phyloP scores from a whole-genome alignment of 164 flowering plant species.

The Echeveria elegans region DNA sequence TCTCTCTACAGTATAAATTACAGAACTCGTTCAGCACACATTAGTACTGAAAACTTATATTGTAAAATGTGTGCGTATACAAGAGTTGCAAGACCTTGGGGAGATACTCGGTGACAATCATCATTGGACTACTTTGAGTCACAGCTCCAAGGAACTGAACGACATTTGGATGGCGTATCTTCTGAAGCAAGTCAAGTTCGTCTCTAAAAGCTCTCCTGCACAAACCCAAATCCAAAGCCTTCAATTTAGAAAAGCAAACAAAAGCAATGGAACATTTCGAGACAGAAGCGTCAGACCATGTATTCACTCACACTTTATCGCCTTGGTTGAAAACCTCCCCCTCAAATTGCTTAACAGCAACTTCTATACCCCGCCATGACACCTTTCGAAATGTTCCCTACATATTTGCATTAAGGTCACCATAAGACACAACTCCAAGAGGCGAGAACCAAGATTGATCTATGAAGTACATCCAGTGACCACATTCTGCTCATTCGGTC shows the following conservation, averaged over 20 bases:
- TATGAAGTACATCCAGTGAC: background rate
- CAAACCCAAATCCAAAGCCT: background rate
- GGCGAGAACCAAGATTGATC: background rate
- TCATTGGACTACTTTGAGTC: slow-evolving; percentile 96
- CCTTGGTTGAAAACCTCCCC: slow-evolving; percentile 64
- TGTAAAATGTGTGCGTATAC: background rate
- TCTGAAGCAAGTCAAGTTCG: slow-evolving; percentile 90
- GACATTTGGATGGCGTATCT: slow-evolving; percentile 90
- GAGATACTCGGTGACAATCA: slow-evolving; percentile 94
- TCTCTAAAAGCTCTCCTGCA: slow-evolving; percentile 75
- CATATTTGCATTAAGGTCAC: background rate
- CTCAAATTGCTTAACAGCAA: slow-evolving; percentile 78
- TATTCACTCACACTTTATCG: slow-evolving; percentile 76
- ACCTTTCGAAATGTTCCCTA: slow-evolving; percentile 83
- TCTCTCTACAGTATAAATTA: slow-evolving; percentile 51
- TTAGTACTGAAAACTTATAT: background rate
- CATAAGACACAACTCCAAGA: background rate
- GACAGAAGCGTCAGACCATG: background rate
- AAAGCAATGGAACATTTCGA: background rate
- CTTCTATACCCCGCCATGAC: slow-evolving; percentile 85
- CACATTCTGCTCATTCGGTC: background rate
- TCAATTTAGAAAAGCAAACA: background rate
- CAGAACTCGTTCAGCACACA: background rate
- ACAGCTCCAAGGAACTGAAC: slow-evolving; percentile 99
- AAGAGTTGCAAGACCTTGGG: slow-evolving; percentile 60